Base-by-base conservation (phyloP, 169 alveolate genomes). In the Cryptosporidium canis region DNA sequence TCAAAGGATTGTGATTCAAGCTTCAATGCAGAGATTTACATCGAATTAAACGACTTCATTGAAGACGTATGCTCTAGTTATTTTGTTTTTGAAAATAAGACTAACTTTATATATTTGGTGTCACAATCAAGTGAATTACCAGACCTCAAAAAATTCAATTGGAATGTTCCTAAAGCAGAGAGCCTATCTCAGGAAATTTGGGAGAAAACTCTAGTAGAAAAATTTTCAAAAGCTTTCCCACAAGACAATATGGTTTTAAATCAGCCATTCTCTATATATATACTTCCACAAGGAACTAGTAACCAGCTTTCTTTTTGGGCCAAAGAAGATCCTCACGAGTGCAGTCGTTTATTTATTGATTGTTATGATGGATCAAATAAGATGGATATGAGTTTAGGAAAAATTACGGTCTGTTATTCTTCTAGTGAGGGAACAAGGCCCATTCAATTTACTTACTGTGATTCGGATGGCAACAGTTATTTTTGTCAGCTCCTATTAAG, bases 221-320 rank as follows among this genome's bases (percentile, higher is more conserved):
- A 67, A 27, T 24, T 21, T 39, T 24, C 61, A n/a, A 21, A 44
- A 29, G 3, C 24, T 51, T 2, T 33, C 24, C 9, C 24, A 18
- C 8, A 51, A 12, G 33, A 51, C 24, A 21, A 18, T 21, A 51
- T 0, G 7, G 24, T 18, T 7, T 51, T 51, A 21, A 51, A 18
- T 1, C 14, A 29, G 24, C 24, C 24, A 33, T 61, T 29, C 27
- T 29, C 68, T 27, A 61, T 33, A 18, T 61, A 29, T 12, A 7
- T 61, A 33, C 29, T 61, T 61, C 68, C 45, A 33, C 39, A 29
- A 27, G 12, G n/a, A 29, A 61, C n/a, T 5, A 16, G 24, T 18
- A 67, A 24, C 14, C 47, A 67, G 53, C 64, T 67, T 43, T 24
- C 45, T 43, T 67, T 41, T 67, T 67, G 83, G 83, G 83, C 64